phyloP scores from a whole-genome alignment of 192 early-diverging fungal species.

The Linnemannia hyalina region DNA sequence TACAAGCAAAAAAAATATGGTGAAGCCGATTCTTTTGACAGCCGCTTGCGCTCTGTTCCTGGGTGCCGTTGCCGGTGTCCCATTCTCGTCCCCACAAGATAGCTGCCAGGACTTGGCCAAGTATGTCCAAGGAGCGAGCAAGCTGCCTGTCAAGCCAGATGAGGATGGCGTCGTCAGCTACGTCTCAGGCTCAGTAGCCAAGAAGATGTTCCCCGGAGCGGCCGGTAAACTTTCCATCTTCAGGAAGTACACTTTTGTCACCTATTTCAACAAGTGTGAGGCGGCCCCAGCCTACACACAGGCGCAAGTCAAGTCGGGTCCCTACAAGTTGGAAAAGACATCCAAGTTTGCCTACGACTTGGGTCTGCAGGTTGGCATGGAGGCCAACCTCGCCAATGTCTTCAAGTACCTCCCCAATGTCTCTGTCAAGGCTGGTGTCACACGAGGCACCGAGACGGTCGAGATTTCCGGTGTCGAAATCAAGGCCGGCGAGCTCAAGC shows the following conservation, averaged over 20 bases:
- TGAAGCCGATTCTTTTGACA: not conserved
- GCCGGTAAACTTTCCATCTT: not conserved
- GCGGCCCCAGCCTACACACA: constrained; percentile 11
- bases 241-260: not conserved
- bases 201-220: constrained; percentile 25
- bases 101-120: constrained; percentile 17
- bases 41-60: constrained; percentile 15
- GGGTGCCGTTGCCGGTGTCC: constrained; percentile 7
- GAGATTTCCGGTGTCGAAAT: constrained; percentile 15
- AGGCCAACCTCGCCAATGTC: constrained; percentile 20
- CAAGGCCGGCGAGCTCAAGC: constrained; percentile 9
- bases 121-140: constrained; percentile 1
- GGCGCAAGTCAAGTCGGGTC: constrained; percentile 21
- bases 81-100: constrained; percentile 14
- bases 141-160: constrained; percentile 4
- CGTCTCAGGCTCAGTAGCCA: constrained; percentile 11
- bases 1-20: constrained; percentile 14
- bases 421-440: constrained; percentile 17
- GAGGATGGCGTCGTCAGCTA: constrained; percentile 20
- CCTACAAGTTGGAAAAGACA: constrained; percentile 25
- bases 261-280: constrained; percentile 7
- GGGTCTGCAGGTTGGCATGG: constrained; percentile 22
- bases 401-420: constrained; percentile 21
- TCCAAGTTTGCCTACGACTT: constrained; percentile 17
- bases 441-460: constrained; percentile 7